Base-by-base conservation (phyloP, 2,329 filamentous ascomycete genomes). In the Fusarium buharicum region DNA sequence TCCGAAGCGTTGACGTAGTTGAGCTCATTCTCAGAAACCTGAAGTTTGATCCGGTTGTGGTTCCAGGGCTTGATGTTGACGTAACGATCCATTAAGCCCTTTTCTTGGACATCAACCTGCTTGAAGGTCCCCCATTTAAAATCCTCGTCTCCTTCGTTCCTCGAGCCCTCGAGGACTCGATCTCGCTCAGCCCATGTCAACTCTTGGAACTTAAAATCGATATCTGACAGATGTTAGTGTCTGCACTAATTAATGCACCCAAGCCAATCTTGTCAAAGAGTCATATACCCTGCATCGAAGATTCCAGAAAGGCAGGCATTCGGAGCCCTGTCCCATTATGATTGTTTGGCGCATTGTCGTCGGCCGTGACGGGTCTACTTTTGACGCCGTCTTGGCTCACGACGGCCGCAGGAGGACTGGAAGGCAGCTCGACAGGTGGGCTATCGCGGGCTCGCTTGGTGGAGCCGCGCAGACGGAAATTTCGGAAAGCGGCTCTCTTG, bases 51-150 rank as follows among this genome's bases (percentile, higher is more conserved):
- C 33, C 95, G 88, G 72, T 96, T 96, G 73, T 91, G 88, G 60
- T 90, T 88, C 87, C 91, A 99, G 0, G 93, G 92, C 73, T 93
- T 90, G 62, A 99, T 92, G 72, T 98, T 97, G 50, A 82, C 75
- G 77, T 98, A 99, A 51, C 95, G 88, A 76, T 98, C 96, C 66
- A 94, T 78, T 27, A 66, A 55, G 39, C 67, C 69, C 56, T 70
- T 72, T 48, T 68, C 62, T 33, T 68, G 64, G 6, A 48, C 51
- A 31, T 77, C 74, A 11, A 67, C 56, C 46, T 77, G 76, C 54
- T 75, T 75, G 51, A 72, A 77, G 18, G 69, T 67, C 7, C 68
- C 67, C 77, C 77, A 79, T 63, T 66, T 74, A 48, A 64, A 70
- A 18, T 76, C 70, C 8, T 69, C 55, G 18, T 71, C 62, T 38